These are phyloP conservation scores for Diaporthe vexans DNA, from an alignment of 2,329 filamentous ascomycete genomes.

Conservation along the genomic window DNA sequence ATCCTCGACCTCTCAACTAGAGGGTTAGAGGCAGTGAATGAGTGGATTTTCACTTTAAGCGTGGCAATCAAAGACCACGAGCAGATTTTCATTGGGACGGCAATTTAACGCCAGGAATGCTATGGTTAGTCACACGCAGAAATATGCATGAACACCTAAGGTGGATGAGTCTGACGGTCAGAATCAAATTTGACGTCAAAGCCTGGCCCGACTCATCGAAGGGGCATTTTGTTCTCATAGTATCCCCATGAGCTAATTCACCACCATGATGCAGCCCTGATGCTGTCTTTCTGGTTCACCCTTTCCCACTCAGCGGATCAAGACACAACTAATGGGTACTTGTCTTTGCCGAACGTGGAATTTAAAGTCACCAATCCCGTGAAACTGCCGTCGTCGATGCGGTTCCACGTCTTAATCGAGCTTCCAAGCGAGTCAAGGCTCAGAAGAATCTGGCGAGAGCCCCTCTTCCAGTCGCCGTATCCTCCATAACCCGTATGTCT, in stretches of 20 bases:
- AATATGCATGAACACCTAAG: neutral
- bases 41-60: too few relatives aligned
- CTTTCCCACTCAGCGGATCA: neutral
- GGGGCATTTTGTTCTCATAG: neutral
- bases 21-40: too few relatives aligned
- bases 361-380: constrained; percentile 70
- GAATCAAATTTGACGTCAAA: neutral
- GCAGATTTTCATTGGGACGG: neutral
- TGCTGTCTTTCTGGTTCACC: too few relatives aligned
- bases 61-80: too few relatives aligned
- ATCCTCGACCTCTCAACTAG: too few relatives aligned
- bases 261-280: neutral
- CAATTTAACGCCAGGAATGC: neutral
- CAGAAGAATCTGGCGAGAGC: constrained; percentile 68
- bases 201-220: neutral
- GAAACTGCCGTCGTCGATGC: constrained; percentile 68
- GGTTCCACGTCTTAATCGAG: constrained; percentile 68
- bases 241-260: neutral
- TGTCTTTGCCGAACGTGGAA: constrained; percentile 57
- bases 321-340: constrained; percentile 10
- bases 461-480: constrained; percentile 75
- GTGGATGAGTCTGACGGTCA: neutral
- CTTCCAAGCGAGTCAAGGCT: constrained; percentile 56
- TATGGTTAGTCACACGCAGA: neutral
- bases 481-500: constrained; percentile 79